phyloP scores from a whole-genome alignment of 2,329 filamentous ascomycete genomes.

The Clonostachys rhizophaga region DNA sequence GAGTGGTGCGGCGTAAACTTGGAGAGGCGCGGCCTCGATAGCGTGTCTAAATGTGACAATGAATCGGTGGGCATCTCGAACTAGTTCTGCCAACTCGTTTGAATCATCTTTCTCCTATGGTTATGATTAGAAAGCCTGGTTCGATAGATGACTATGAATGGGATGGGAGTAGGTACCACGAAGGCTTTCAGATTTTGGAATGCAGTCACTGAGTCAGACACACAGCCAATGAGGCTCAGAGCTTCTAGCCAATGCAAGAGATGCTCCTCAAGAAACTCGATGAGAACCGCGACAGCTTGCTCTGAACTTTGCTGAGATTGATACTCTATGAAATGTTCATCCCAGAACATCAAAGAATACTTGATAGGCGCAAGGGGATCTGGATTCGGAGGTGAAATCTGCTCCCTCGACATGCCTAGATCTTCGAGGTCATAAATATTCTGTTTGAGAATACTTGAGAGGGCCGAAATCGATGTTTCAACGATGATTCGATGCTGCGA shows the following conservation, averaged over 20 bases:
- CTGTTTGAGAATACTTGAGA: conserved; percentile 19
- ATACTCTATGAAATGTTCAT: conserved; percentile 6
- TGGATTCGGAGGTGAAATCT: conserved; percentile 4
- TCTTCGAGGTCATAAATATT: conserved; percentile 25
- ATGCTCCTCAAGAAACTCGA: conserved; percentile 22
- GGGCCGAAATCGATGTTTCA: conserved; percentile 20
- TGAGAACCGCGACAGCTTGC: too few species aligned
- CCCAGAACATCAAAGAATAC: conserved; percentile 12
- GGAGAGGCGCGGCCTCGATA: conserved; percentile 19
- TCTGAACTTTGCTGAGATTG: too few species aligned
- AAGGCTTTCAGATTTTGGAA: too few species aligned
- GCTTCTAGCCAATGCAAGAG: conserved; percentile 37
- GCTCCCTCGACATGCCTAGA: conserved; percentile 4
- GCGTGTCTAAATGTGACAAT: conserved; percentile 10
- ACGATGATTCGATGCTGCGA: conserved; percentile 20
- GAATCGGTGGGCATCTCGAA: conserved; percentile 22
- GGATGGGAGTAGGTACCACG: too few species aligned
- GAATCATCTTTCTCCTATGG: too few species aligned
- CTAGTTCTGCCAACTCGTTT: conserved; percentile 2
- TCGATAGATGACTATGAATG: too few species aligned
- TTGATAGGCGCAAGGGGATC: conserved; percentile 7
- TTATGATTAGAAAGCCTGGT: too few species aligned
- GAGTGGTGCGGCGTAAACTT: conserved; percentile 23
- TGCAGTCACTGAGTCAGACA: too few species aligned
- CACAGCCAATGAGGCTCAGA: conserved; percentile 18